Conservation (phyloP, 176 grass and related monocot genomes). For the Aegilops tauschii region DNA sequence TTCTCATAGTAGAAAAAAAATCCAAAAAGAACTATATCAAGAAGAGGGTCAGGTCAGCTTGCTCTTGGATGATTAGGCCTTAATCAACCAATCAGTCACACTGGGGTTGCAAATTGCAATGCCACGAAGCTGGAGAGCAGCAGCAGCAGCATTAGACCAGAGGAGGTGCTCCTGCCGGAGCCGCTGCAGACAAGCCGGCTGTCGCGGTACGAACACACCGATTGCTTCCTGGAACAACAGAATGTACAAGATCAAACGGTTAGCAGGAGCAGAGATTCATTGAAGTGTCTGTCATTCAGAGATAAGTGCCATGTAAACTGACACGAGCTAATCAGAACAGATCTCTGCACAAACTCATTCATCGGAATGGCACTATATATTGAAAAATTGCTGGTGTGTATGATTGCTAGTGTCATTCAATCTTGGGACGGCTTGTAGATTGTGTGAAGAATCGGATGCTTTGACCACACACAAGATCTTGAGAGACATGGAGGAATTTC, state of each 20-base stretch:
- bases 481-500: background rate
- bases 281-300: background rate
- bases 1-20: background rate
- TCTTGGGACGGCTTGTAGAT: background rate
- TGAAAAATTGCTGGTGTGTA: background rate
- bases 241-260: background rate
- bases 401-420: background rate
- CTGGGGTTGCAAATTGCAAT: slow-evolving; percentile 11
- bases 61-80: background rate
- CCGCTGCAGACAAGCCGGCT: slow-evolving; percentile 53
- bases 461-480: background rate
- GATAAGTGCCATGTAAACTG: background rate
- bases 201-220: slow-evolving; percentile 61
- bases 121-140: slow-evolving; percentile 17
- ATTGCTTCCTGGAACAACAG: slow-evolving; percentile 42
- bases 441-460: background rate
- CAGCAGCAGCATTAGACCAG: slow-evolving; percentile 20
- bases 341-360: too few species aligned
- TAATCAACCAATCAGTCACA: background rate
- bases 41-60: background rate
- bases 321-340: background rate
- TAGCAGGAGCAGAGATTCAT: background rate
- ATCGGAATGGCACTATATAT: background rate
- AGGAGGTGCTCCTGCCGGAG: background rate
- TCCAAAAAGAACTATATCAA: background rate